phyloP scores from a whole-genome alignment of 2,329 filamentous ascomycete species.

The Hysterium pulicare region DNA sequence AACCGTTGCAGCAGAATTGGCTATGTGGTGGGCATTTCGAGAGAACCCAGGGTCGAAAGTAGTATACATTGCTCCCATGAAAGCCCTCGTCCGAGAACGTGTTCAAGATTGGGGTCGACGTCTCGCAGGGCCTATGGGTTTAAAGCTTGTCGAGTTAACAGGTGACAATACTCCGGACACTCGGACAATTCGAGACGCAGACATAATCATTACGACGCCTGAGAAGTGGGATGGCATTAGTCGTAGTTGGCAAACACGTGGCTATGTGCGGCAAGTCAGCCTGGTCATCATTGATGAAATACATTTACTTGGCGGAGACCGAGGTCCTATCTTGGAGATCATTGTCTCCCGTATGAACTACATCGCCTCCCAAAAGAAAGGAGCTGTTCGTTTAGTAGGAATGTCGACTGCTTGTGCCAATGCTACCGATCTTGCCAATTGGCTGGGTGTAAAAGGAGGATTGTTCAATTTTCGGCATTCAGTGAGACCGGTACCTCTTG shows the following conservation, averaged over 20 bases:
- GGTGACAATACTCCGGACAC: constrained; percentile 98
- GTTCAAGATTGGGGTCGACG: constrained; percentile 91
- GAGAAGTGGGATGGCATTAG: constrained; percentile 99
- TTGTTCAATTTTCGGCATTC: constrained; percentile 98
- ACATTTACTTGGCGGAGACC: constrained; percentile 91
- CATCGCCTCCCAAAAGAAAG: constrained; percentile 90
- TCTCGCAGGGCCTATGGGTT: constrained; percentile 74
- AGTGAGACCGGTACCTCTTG: constrained; percentile 89
- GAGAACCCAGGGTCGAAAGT: constrained; percentile 94
- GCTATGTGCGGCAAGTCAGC: constrained; percentile 91
- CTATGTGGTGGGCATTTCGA: constrained; percentile 99
- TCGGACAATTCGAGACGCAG: constrained; percentile 87
- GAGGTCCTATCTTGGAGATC: constrained; percentile 96
- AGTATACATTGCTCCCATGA: constrained; percentile 99
- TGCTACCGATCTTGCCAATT: constrained; percentile 88
- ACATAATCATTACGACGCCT: constrained; percentile 98
- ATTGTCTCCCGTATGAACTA: constrained; percentile 96
- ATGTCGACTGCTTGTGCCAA: constrained; percentile 99
- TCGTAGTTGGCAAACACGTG: constrained; percentile 96
- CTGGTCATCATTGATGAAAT: constrained; percentile 99
- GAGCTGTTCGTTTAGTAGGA: constrained; percentile 83
- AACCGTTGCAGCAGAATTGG: constrained; percentile 90
- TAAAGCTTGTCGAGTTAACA: constrained; percentile 92
- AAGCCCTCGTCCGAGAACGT: constrained; percentile 91
- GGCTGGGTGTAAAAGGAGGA: constrained; percentile 92